These are phyloP conservation scores for Gardenia jasminoides DNA, from an alignment of 257 asterid genomes.

Conservation along the genomic window DNA sequence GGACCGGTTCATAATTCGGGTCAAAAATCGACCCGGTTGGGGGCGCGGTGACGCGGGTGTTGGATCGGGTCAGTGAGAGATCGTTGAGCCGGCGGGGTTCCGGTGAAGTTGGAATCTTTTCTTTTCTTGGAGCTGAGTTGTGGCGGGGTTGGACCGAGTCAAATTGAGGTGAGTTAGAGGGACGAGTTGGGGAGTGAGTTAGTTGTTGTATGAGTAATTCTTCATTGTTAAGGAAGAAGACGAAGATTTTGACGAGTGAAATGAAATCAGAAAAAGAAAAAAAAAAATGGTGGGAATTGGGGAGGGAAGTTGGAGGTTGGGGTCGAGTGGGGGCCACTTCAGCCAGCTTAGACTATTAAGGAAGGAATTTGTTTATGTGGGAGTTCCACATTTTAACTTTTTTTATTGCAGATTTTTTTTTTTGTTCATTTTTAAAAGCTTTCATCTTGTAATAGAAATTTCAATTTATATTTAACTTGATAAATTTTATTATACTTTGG, in stretches of 20 bases:
- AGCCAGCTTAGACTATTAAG: not conserved
- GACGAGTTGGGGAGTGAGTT: constrained; percentile 11
- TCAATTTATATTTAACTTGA: too few species aligned
- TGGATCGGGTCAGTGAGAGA: constrained; percentile 6
- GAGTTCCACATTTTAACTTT: too few species aligned
- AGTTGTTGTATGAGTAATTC: not conserved
- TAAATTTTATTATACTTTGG: too few species aligned
- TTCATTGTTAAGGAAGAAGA: constrained; percentile 17
- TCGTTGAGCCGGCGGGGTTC: constrained; percentile 12
- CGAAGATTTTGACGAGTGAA: not conserved
- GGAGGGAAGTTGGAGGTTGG: not conserved
- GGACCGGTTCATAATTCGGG: constrained; percentile 8
- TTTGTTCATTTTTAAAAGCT: too few species aligned
- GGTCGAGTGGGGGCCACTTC: not conserved
- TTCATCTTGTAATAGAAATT: too few species aligned
- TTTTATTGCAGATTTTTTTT: too few species aligned
- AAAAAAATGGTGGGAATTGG: not conserved
- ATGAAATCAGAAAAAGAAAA: not conserved
- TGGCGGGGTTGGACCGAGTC: not conserved
- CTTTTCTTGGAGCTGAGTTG: not conserved
- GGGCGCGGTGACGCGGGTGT: too few species aligned
- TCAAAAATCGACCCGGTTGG: constrained; percentile 9
- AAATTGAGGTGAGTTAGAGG: constrained; percentile 5
- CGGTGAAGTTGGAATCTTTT: constrained; percentile 24
- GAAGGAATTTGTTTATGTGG: not conserved